Conservation (phyloP, 768 basidiomycete genomes). For the Lactifluus volemus region DNA sequence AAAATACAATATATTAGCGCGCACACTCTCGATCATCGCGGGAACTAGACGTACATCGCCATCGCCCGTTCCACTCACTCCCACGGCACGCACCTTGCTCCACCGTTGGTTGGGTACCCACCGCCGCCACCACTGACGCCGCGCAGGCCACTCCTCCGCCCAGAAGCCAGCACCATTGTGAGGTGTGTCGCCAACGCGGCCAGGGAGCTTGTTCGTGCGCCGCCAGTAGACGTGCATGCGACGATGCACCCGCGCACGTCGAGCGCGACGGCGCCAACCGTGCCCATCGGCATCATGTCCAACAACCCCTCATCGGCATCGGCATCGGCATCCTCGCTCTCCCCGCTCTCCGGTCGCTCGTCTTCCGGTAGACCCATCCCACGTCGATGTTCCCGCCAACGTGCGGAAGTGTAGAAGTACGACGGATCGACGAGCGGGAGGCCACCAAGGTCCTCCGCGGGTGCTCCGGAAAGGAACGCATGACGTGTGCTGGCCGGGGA, state of each 20-base stretch:
- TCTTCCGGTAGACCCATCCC: conserved; percentile 69
- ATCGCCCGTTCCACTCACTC: conserved; percentile 79
- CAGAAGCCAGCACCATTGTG: conserved; percentile 72
- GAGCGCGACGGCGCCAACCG: conserved; percentile 78
- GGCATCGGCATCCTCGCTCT: conserved; percentile 16
- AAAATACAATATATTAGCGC: neutral
- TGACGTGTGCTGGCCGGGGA: conserved; percentile 55
- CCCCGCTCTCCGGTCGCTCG: conserved; percentile 35
- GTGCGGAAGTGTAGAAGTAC: conserved; percentile 66
- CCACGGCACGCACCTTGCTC: conserved; percentile 41
- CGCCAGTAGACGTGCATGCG: conserved; percentile 70
- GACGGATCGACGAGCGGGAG: conserved; percentile 56
- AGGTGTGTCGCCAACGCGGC: conserved; percentile 79
- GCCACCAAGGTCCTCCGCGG: conserved; percentile 54
- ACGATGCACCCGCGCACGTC: conserved; percentile 69
- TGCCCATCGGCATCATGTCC: conserved; percentile 62
- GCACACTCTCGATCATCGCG: neutral
- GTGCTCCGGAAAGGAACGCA: conserved; percentile 56
- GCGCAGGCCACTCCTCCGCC: conserved; percentile 66
- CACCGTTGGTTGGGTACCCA: conserved; percentile 34
- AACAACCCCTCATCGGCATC: conserved; percentile 29
- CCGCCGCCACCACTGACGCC: conserved; percentile 27
- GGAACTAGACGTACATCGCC: conserved; percentile 52
- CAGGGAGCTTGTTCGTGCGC: conserved; percentile 73
- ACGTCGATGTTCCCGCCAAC: conserved; percentile 72